Evolutionary conservation across 2,329 filamentous ascomycete genomes (phyloP).

Genomic region (Xylariaceae sp.): DNA sequence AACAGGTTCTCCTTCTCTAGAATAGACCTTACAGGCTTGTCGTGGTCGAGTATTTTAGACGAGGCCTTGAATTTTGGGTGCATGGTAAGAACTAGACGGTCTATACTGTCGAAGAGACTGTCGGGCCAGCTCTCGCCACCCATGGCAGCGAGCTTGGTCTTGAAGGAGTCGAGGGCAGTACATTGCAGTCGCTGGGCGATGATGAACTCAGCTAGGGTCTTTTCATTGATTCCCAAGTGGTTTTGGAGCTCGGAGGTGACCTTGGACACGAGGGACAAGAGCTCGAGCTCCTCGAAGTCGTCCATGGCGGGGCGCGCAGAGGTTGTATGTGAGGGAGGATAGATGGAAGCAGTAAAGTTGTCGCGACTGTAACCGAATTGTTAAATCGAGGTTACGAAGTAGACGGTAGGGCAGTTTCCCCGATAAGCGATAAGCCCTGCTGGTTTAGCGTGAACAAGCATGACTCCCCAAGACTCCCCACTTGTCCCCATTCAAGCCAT

Average conservation of each 20-base stretch:
- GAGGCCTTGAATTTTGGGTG: conserved; percentile 76
- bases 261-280: conserved; percentile 89
- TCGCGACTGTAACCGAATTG: background rate
- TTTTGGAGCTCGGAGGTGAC: conserved; percentile 94
- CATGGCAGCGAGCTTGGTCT: conserved; percentile 67
- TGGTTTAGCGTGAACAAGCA: background rate
- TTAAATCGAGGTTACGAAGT: conserved; percentile 3
- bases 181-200: conserved; percentile 84
- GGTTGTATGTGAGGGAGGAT: no score
- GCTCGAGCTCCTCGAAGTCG: conserved; percentile 85
- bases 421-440: conserved; percentile 4
- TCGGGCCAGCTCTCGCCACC: conserved; percentile 77
- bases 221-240: conserved; percentile 86
- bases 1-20: conserved; percentile 85
- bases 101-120: conserved; percentile 86
- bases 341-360: no score
- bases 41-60: conserved; percentile 29
- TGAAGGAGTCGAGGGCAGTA: conserved; percentile 68
- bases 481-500: no score
- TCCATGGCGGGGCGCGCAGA: conserved; percentile 73
- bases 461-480: no score
- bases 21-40: conserved; percentile 40
- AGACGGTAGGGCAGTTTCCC: conserved; percentile 5
- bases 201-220: conserved; percentile 93
- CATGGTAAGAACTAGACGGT: conserved; percentile 82